Base-by-base conservation (phyloP, 805 yeast species). In the Debaryomyces castellii region DNA sequence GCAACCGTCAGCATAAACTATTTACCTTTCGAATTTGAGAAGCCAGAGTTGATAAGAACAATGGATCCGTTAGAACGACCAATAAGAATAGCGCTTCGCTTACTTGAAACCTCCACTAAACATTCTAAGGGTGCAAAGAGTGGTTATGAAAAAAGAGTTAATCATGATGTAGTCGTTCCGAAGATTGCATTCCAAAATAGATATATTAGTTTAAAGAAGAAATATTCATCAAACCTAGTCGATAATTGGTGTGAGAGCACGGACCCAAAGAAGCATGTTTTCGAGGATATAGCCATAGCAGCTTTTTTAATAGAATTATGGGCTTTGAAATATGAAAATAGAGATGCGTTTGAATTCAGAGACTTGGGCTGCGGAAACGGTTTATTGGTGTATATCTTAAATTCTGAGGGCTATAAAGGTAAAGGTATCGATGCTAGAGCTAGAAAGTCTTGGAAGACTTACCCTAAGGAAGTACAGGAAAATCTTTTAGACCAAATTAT, bases 291-390 rank as follows among this genome's bases (percentile, higher is more conserved):
- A 43, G 95, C 96, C 3, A 91, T 92, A 54, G 97, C 97, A 1
- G 96, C 97, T 0, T 92, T 92, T 55, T 71, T 92, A 49, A 87
- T 92, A 22, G 96, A 89, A 66, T 74, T 88, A 28, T 92, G 98
- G 98, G 65, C 65, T 6, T 69, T 75, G 39, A 60, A 59, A 25
- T 56, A 53, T 24, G 74, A 78, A 38, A 78, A 77, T 51, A 65
- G 66, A 18, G 55, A 60, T 4, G 67, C 67, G 3, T 82, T 86
- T 55, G 84, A 83, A 55, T 92, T 91, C 60, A 76, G 92, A 52
- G 98, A 92, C 67, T 63, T 92, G 44, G 98, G 98, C 0, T 92
- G 98, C 68, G 98, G 98, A 5, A 92, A 92, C 66, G 98, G 98
- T 7, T 73, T 89, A 12, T 66, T 92, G 38, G 95, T 89, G 9